A percentile compares a stretch with the other conserved stretches of the same genome.
Evolutionary conservation across 139 green algal genomes (phyloP).

Genomic region (Ettlia oleoabundans): DNA sequence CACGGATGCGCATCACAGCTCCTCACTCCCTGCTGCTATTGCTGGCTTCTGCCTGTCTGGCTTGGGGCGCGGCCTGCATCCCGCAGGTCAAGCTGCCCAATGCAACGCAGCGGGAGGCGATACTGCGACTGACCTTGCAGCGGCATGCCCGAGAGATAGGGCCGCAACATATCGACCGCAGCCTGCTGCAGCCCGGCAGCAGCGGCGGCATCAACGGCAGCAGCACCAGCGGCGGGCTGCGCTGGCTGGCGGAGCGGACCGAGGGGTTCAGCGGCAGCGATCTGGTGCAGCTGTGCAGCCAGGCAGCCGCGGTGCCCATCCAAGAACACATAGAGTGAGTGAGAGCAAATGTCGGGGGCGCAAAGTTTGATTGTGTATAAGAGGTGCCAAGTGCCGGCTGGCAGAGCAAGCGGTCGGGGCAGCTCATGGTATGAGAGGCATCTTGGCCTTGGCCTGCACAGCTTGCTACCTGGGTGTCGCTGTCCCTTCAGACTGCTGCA

Average conservation of each 20-base stretch:
- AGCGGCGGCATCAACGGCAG: not conserved
- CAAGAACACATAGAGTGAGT: conserved; percentile 53
- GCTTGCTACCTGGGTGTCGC: not conserved
- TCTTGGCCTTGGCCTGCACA: not conserved
- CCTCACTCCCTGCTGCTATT: not conserved
- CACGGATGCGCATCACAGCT: too few relatives aligned
- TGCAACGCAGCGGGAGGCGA: conserved; percentile 59
- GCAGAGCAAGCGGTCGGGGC: too few relatives aligned
- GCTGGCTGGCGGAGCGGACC: conserved; percentile 61
- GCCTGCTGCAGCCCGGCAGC: conserved; percentile 35
- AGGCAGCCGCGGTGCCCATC: conserved; percentile 64
- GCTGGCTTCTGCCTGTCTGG: too few relatives aligned
- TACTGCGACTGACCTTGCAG: conserved; percentile 65
- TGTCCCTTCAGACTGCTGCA: too few relatives aligned
- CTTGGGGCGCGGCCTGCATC: too few relatives aligned
- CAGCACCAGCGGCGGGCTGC: conserved; percentile 22
- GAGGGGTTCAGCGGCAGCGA: conserved; percentile 83
- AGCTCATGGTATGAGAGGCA: too few relatives aligned
- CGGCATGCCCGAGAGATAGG: conserved; percentile 39
- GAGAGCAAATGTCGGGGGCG: not conserved
- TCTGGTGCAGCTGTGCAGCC: conserved; percentile 79
- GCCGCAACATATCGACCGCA: conserved; percentile 13
- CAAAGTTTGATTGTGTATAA: too few relatives aligned
- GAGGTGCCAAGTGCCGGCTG: too few relatives aligned
- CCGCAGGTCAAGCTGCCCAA: conserved; percentile 72